phyloP scores from a whole-genome alignment of 108 stramenopile species.

The Fragilaria radians region DNA sequence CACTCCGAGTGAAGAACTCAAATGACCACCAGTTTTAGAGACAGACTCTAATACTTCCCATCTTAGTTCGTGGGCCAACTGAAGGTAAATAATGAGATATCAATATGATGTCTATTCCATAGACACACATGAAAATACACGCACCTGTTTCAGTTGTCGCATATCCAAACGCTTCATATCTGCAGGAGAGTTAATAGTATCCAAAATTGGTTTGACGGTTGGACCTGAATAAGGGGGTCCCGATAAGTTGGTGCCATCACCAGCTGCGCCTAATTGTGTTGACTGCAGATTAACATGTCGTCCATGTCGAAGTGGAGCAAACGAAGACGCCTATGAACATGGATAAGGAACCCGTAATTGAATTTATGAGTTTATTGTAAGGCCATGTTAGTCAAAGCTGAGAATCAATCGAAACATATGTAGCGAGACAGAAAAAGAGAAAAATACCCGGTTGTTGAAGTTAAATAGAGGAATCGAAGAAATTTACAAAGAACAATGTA shows the following conservation, averaged over 20 bases:
- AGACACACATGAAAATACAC: background rate
- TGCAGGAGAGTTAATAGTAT: slow-evolving; percentile 67
- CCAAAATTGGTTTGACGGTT: slow-evolving; percentile 83
- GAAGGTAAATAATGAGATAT: background rate
- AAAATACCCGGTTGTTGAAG: slow-evolving; percentile 7
- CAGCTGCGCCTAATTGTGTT: slow-evolving; percentile 2
- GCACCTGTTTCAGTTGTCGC: slow-evolving; percentile 80
- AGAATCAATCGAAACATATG: background rate
- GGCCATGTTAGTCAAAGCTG: no score
- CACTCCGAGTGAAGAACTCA: slow-evolving; percentile 90
- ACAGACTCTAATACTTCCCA: slow-evolving; percentile 93
- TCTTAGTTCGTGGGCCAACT: slow-evolving; percentile 90
- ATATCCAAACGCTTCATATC: slow-evolving; percentile 89
- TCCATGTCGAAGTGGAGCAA: background rate
- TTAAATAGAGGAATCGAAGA: no score
- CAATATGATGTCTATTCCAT: background rate
- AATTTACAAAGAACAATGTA: no score
- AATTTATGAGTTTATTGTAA: no score
- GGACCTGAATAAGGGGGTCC: slow-evolving; percentile 84
- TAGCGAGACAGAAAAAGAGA: slow-evolving; percentile 10
- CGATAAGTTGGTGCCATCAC: slow-evolving; percentile 18
- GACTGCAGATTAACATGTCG: slow-evolving; percentile 4
- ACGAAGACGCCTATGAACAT: slow-evolving; percentile 4
- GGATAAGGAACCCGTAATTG: background rate
- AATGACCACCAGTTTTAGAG: slow-evolving; percentile 95